These are phyloP conservation scores for Lagerstroemia speciosa DNA, from an alignment of 345 rosid genomes.

Conservation along the genomic window DNA sequence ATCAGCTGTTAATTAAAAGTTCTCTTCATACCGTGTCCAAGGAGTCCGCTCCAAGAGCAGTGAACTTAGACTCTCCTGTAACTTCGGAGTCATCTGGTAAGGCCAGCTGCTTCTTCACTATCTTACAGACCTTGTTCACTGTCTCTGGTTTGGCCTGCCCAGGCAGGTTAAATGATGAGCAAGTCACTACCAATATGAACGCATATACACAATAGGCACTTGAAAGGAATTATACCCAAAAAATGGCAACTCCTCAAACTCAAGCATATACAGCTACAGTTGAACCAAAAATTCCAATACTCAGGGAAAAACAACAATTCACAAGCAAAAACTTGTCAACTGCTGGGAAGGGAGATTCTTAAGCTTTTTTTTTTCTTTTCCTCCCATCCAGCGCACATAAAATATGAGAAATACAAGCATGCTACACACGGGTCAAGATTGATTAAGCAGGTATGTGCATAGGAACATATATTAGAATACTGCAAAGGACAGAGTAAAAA, in stretches of 20 bases:
- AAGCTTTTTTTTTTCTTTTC: too few relatives aligned
- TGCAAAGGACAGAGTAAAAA: background rate
- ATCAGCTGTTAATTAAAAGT: background rate
- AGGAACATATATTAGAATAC: background rate
- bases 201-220: background rate
- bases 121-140: conserved; percentile 21
- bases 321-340: background rate
- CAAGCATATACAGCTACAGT: too few relatives aligned
- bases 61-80: conserved; percentile 25
- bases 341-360: too few relatives aligned
- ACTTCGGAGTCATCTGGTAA: conserved; percentile 16
- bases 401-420: too few relatives aligned
- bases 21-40: conserved; percentile 23
- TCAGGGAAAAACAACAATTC: background rate
- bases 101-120: conserved; percentile 33
- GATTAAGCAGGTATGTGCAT: too few relatives aligned
- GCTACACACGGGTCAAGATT: too few relatives aligned
- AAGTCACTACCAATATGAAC: background rate
- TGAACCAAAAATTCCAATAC: too few relatives aligned
- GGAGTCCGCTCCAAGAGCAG: conserved; percentile 29
- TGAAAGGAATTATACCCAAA: background rate
- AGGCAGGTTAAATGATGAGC: background rate
- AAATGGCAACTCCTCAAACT: background rate
- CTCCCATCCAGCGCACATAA: too few relatives aligned
- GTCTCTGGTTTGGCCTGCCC: conserved; percentile 30